Conservation (phyloP, 2,329 filamentous ascomycete species). For the Aspergillus aculeatinus region DNA sequence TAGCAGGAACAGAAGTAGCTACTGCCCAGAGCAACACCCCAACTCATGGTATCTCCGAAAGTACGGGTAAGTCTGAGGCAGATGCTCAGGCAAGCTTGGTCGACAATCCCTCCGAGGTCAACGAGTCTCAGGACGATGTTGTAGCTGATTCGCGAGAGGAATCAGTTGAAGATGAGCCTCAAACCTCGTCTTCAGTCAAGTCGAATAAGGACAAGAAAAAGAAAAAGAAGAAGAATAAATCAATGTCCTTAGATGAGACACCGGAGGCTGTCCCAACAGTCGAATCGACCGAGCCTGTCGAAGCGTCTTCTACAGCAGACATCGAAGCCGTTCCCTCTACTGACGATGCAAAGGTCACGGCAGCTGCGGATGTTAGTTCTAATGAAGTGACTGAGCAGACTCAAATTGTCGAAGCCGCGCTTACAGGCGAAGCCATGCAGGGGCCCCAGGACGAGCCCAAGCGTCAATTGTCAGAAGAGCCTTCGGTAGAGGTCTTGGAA, state of each 20-base stretch:
- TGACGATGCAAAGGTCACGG: background rate
- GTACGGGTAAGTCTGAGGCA: background rate
- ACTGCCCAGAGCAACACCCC: background rate
- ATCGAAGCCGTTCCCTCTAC: background rate
- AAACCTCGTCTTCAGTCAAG: conserved; percentile 19
- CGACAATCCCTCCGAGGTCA: background rate
- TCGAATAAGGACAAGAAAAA: conserved; percentile 30
- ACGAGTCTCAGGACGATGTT: background rate
- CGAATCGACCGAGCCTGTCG: background rate
- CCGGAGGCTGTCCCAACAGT: background rate
- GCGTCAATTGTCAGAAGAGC: background rate
- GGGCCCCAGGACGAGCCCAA: background rate
- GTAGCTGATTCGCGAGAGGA: conserved; percentile 6
- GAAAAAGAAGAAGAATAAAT: conserved; percentile 21
- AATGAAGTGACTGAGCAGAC: background rate
- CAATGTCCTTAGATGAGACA: background rate
- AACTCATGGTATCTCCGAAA: background rate
- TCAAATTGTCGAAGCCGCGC: background rate
- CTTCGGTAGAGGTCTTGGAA: background rate
- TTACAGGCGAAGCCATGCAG: background rate
- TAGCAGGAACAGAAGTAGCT: background rate
- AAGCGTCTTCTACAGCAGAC: background rate
- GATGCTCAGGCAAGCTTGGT: background rate
- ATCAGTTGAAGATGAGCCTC: conserved; percentile 5
- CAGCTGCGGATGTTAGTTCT: background rate